These are phyloP conservation scores for Yamadazyma diddensiae DNA, from an alignment of 1,139 yeast genomes.

Conservation along the genomic window DNA sequence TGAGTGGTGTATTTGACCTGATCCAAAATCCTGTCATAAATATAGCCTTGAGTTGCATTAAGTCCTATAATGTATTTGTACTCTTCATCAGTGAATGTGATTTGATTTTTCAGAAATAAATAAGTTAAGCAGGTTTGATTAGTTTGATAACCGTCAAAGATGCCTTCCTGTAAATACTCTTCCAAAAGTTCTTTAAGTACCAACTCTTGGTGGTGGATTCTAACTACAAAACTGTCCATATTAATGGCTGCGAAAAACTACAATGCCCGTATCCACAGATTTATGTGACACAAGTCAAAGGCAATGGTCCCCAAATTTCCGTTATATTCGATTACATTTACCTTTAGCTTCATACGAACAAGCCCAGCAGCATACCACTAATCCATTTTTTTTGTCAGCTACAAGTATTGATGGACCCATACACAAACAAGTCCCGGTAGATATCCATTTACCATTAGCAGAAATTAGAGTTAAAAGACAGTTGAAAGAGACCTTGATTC, in stretches of 20 bases:
- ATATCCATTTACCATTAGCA: constrained; percentile 1
- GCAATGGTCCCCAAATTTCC: constrained; percentile 5
- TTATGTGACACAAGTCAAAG: too few species aligned
- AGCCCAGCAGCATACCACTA: too few species aligned
- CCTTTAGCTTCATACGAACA: too few species aligned
- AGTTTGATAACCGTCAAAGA: constrained; percentile 5
- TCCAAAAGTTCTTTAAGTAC: constrained; percentile 8
- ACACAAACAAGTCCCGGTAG: not conserved
- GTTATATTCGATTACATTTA: not conserved
- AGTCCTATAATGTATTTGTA: constrained; percentile 12
- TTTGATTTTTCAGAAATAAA: constrained; percentile 8
- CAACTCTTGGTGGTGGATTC: constrained; percentile 6
- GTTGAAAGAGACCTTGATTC: constrained; percentile 8
- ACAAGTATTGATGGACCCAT: not conserved
- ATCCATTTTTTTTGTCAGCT: not conserved
- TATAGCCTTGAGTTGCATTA: too few species aligned
- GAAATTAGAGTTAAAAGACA: constrained; percentile 11
- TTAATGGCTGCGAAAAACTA: not conserved
- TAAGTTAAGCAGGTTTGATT: constrained; percentile 13
- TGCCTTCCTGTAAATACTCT: constrained; percentile 1
- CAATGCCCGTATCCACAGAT: too few species aligned
- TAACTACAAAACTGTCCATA: constrained; percentile 6
- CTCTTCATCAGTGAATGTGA: constrained; percentile 10
- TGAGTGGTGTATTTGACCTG: too few species aligned
- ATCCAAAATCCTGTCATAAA: too few species aligned